phyloP scores from a whole-genome alignment of 2,329 filamentous ascomycete species.

The Exophiala calicioides region DNA sequence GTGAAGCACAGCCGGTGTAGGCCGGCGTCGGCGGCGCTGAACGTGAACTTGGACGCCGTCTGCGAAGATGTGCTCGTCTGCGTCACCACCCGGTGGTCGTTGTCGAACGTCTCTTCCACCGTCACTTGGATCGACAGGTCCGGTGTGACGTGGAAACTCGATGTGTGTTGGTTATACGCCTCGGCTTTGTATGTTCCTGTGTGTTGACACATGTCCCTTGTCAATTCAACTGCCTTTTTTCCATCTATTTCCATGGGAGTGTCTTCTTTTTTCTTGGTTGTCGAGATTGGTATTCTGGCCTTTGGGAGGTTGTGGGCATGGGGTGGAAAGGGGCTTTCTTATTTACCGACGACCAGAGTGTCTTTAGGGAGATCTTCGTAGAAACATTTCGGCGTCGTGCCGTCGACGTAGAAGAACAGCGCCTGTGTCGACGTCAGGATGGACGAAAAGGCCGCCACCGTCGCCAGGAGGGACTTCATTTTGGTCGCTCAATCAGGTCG shows the following conservation, averaged over 20 bases:
- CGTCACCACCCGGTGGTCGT: conserved; percentile 86
- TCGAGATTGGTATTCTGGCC: background rate
- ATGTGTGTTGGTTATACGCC: conserved; percentile 72
- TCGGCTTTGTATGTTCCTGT: conserved; percentile 80
- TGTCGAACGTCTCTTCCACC: conserved; percentile 95
- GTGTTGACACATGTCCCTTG: no score
- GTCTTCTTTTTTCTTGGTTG: no score
- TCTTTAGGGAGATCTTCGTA: conserved; percentile 98
- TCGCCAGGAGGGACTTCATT: conserved; percentile 25
- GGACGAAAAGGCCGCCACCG: conserved; percentile 14
- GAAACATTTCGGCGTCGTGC: conserved; percentile 86
- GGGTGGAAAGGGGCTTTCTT: background rate
- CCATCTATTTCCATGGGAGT: no score
- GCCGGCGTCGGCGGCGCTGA: conserved; percentile 90
- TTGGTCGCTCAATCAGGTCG: conserved; percentile 1
- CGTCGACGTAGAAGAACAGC: conserved; percentile 95
- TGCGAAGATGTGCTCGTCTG: conserved; percentile 69
- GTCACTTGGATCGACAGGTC: conserved; percentile 84
- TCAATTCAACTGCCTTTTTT: no score
- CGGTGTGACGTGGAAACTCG: conserved; percentile 70
- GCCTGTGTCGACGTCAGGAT: conserved; percentile 68
- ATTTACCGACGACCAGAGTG: conserved; percentile 83
- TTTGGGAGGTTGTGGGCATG: background rate
- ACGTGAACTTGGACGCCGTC: conserved; percentile 82
- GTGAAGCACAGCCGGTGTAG: conserved; percentile 96